Evolutionary conservation across 1,284 basidiomycete genomes (phyloP), one percentile per base, ranked within the genome.

Genomic region (Tilletia setariae): DNA sequence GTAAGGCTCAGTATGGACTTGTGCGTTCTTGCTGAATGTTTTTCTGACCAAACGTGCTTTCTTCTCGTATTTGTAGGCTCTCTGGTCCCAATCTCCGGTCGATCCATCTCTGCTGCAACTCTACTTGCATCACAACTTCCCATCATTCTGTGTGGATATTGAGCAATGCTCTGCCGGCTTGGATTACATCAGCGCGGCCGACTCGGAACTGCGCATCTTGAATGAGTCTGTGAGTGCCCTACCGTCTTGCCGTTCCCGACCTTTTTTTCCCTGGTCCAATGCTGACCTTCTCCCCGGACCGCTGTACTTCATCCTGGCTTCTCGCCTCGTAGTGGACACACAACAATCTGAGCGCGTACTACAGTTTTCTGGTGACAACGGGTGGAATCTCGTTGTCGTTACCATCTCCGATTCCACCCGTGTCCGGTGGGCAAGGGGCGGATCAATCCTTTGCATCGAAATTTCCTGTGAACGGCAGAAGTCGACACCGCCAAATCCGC

Each of bases 111-210:
- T 96, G 1, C 91, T 95, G 71, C 89, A 90, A 7, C 84, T 95
- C 2, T 99, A 97, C 82, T 86, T 95, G 2, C 94, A 98, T 73
- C 93, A 98, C 79, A 98, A 97, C 80, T 92, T 94, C 72, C 87
- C 90, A 0, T 88, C 89, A 65, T 98, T 93, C 80, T 93, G 90
- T 77, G 84, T 87, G 47, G 88, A 90, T 30, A 81, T 95, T 0
- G 91, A 94, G 2, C 86, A 98, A 70, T 90, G 89, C 70, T 87
- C 87, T 1, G 86, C 85, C 0, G 83, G 93, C 1, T 84, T 89
- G 23, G 94, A 97, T 40, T 89, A 88, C 79, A 83, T 98, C 66
- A 94, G 93, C 74, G 88, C 87, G 84, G 86, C 90, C 0, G 94
- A 98, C 79, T 86, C 88, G 0, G 89, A 89, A 81, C 87, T 79